phyloP scores from a whole-genome alignment of 2,329 filamentous ascomycete species.

The Trichoderma koningii region DNA sequence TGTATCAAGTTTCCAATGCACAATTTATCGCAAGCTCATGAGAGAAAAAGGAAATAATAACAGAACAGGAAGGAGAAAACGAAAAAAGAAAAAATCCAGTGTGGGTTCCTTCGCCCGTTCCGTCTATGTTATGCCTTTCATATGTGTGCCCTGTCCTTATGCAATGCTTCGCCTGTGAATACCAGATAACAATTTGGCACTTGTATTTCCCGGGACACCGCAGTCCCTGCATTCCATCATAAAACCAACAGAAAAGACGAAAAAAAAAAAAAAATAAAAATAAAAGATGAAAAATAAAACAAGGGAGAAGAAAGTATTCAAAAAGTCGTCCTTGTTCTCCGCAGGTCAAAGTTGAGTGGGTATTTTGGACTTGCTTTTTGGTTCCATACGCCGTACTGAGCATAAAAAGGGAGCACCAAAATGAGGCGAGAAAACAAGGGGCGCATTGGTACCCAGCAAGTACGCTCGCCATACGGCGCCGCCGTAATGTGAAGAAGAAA shows the following conservation, averaged over 20 bases:
- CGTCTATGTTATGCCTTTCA: constrained; percentile 27
- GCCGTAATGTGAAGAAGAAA: constrained; percentile 29
- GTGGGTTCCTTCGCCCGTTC: constrained; percentile 24
- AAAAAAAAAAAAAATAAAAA: not conserved
- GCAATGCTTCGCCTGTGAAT: constrained; percentile 27
- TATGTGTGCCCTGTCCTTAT: constrained; percentile 25
- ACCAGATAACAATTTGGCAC: constrained; percentile 17
- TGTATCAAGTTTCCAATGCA: constrained; percentile 21
- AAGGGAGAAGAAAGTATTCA: not conserved
- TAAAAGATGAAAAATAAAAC: not conserved
- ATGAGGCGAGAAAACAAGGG: constrained; percentile 26
- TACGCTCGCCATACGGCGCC: not conserved
- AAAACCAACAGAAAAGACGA: not conserved
- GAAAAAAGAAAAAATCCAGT: constrained; percentile 1
- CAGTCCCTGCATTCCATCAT: constrained; percentile 23
- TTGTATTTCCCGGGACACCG: constrained; percentile 24
- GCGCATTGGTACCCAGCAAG: not conserved
- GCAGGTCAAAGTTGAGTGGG: constrained; percentile 34
- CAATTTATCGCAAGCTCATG: constrained; percentile 17
- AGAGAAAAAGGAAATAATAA: constrained; percentile 4
- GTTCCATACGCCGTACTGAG: constrained; percentile 37
- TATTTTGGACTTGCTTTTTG: constrained; percentile 39
- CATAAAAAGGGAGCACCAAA: constrained; percentile 34
- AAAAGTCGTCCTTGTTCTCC: constrained; percentile 12
- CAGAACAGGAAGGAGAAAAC: constrained; percentile 20